phyloP scores from a whole-genome alignment of 1,284 basidiomycete genomes.

The Microbotryum intermedium region DNA sequence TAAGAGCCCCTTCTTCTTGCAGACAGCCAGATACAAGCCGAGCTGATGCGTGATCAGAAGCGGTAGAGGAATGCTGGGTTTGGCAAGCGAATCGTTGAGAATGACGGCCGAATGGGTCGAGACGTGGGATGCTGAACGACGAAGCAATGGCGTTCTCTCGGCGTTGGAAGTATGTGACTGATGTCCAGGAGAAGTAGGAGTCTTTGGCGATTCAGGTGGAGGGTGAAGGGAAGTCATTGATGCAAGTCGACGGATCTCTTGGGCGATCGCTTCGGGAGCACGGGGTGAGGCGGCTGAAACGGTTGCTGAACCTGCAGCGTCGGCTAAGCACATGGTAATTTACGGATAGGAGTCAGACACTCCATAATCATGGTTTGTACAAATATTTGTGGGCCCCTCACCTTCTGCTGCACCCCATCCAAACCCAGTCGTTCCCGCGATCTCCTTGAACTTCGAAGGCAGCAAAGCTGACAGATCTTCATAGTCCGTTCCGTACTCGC shows the following conservation, averaged over 20 bases:
- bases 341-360: too few relatives aligned
- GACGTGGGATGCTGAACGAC: too few relatives aligned
- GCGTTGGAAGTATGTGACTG: background rate
- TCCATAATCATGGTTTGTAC: too few relatives aligned
- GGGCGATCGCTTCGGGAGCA: too few relatives aligned
- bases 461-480: slow-evolving; percentile 25
- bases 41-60: slow-evolving; percentile 35
- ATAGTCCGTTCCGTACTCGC: slow-evolving; percentile 35
- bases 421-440: slow-evolving; percentile 8
- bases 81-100: slow-evolving; percentile 28
- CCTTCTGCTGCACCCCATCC: slow-evolving; percentile 21
- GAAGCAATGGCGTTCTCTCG: slow-evolving; percentile 23
- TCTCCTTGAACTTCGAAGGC: slow-evolving; percentile 4
- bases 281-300: too few relatives aligned
- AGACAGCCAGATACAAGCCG: slow-evolving; percentile 32
- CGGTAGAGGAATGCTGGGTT: slow-evolving; percentile 33
- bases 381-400: background rate
- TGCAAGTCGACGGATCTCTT: too few relatives aligned
- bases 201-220: too few relatives aligned
- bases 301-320: too few relatives aligned
- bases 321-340: too few relatives aligned
- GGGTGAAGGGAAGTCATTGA: too few relatives aligned
- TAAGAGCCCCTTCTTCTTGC: slow-evolving; percentile 5
- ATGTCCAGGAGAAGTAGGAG: too few relatives aligned
- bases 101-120: slow-evolving; percentile 14